Base-by-base conservation (phyloP, 805 yeast genomes). In the Alloascoidea hylecoeti region DNA sequence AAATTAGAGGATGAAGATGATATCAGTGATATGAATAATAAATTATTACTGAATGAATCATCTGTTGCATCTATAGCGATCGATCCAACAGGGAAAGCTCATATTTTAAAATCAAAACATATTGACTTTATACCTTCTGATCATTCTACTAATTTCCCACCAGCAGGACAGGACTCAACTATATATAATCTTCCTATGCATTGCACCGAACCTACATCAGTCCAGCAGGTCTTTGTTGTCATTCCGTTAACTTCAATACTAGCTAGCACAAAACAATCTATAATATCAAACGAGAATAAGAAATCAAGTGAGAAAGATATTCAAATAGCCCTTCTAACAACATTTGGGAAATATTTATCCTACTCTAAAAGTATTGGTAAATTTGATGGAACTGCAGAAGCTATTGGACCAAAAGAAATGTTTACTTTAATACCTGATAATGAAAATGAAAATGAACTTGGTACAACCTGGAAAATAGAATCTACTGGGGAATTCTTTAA, bases 151-250 rank as follows among this genome's bases (percentile, higher is more conserved):
- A n/a, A n/a, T n/a, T n/a, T n/a, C n/a, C n/a, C n/a, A n/a, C n/a
- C n/a, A n/a, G n/a, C n/a, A n/a, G n/a, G 2, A 35, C 18, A 5
- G 47, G 46, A 9, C 27, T 50, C 15, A 52, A 50, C 18, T 32
- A 37, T 13, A 15, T 48, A 17, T 35, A 35, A 27, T 33, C 35
- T 35, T 30, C 23, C 5, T 2, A 44, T 48, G 1, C 46, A 48
- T 16, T 34, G 43, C 6, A 38, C 44, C 3, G 62, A 58, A 27
- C 66, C 66, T 1, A 39, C 33, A 4, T 42, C 42, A 15, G 54
- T 56, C 3, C 48, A 47, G 23, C 63, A 58, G 33, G 65, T 61
- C 3, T 52, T 61, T 35, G 48, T 57, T 4, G 38, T 49, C 5
- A 39, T 42, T 0, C 38, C 49, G 0, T 30, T 56, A 4, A 28